Evolutionary conservation across 2,329 filamentous ascomycete genomes (phyloP).

Genomic region (Emergomyces orientalis): DNA sequence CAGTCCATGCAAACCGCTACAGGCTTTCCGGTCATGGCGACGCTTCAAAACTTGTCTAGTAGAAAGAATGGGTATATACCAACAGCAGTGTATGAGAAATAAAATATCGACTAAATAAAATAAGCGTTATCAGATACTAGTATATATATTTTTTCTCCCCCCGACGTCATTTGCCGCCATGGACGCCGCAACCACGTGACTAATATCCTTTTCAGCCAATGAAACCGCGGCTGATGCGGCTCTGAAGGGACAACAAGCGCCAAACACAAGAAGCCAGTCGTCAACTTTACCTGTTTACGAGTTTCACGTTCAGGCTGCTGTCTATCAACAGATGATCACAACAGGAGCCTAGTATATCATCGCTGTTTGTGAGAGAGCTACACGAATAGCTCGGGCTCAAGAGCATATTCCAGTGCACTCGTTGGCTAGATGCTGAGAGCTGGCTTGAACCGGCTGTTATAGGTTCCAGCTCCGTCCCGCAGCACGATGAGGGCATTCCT

Average conservation of each 20-base stretch:
- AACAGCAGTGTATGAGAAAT: not conserved
- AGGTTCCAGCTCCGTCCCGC: conserved; percentile 18
- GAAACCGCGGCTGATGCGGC: conserved; percentile 1
- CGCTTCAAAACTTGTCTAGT: too few species aligned
- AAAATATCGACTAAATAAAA: not conserved
- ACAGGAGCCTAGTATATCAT: not conserved
- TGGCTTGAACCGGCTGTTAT: conserved; percentile 13
- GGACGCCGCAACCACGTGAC: not conserved
- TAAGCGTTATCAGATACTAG: not conserved
- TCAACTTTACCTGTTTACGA: not conserved
- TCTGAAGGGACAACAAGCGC: not conserved
- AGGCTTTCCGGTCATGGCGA: conserved; percentile 7
- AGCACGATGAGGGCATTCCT: conserved; percentile 34
- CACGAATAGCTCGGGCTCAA: not conserved
- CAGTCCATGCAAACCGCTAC: conserved; percentile 22
- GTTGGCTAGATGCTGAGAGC: not conserved
- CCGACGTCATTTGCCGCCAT: not conserved
- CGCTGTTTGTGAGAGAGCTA: not conserved
- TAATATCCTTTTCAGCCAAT: not conserved
- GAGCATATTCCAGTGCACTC: not conserved
- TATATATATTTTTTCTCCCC: not conserved
- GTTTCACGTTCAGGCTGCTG: conserved; percentile 1
- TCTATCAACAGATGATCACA: conserved; percentile 1
- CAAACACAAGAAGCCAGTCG: not conserved
- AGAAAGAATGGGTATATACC: not conserved